Evolutionary conservation across 345 rosid species (phyloP).

Genomic region (Sonneratia alba): DNA sequence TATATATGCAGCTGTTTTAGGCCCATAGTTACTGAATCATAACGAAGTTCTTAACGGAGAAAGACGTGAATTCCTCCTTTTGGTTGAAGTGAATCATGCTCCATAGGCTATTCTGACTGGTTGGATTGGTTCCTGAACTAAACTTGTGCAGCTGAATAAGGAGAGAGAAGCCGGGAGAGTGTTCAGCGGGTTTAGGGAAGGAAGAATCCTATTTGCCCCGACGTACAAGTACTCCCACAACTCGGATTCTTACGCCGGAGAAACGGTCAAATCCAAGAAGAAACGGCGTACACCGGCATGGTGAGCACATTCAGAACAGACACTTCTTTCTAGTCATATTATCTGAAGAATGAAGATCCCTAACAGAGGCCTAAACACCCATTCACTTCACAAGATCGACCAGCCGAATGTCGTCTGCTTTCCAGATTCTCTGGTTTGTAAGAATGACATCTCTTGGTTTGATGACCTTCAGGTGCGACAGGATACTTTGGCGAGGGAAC

Average conservation of each 20-base stretch:
- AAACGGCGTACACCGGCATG: constrained; percentile 98
- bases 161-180: constrained; percentile 93
- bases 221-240: constrained; percentile 80
- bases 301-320: constrained; percentile 17
- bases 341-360: no score
- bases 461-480: constrained; percentile 60
- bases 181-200: constrained; percentile 68
- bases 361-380: no score
- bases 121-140: no score
- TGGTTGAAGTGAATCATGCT: background rate
- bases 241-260: constrained; percentile 88
- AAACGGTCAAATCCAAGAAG: constrained; percentile 75
- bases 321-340: no score
- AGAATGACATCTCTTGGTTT: background rate
- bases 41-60: no score
- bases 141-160: constrained; percentile 42
- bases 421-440: background rate
- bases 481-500: constrained; percentile 78
- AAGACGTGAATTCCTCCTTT: no score
- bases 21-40: no score
- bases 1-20: no score
- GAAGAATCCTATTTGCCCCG: constrained; percentile 71
- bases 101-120: background rate
- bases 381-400: no score
- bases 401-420: no score